A percentile compares a stretch with the other conserved stretches of the same genome.
These are phyloP conservation scores for Isabelozyma heimii DNA, from an alignment of 805 yeast genomes.

Conservation along the genomic window DNA sequence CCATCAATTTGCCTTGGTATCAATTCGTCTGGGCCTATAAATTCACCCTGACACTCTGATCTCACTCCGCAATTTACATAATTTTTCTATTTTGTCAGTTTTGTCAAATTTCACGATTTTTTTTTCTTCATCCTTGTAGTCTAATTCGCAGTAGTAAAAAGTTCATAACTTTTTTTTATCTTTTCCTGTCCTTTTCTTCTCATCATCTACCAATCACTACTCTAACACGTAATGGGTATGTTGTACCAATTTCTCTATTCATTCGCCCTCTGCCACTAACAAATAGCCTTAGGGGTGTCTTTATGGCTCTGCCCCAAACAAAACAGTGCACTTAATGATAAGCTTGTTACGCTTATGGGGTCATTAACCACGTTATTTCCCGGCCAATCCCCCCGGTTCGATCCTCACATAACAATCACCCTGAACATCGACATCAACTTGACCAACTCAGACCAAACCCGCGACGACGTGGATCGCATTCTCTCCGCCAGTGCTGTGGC, in stretches of 20 bases:
- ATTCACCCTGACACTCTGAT: no score
- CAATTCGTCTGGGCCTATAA: no score
- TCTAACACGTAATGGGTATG: slow-evolving; percentile 12
- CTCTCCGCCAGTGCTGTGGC: slow-evolving; percentile 62
- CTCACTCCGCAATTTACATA: no score
- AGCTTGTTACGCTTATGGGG: slow-evolving; percentile 56
- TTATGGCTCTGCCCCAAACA: slow-evolving; percentile 75
- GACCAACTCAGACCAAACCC: slow-evolving; percentile 31
- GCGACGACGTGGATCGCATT: slow-evolving; percentile 57
- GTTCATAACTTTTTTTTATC: not conserved
- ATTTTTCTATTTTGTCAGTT: no score
- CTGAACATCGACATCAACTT: slow-evolving; percentile 51
- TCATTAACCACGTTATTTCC: slow-evolving; percentile 71
- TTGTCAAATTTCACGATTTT: not conserved
- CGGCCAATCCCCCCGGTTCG: slow-evolving; percentile 60
- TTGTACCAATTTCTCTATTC: not conserved
- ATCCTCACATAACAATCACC: slow-evolving; percentile 77
- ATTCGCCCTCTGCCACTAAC: not conserved
- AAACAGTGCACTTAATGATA: slow-evolving; percentile 52
- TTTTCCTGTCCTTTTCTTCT: not conserved
- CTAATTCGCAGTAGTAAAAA: not conserved
- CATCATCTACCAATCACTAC: not conserved
- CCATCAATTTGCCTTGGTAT: no score
- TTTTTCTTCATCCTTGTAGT: not conserved
- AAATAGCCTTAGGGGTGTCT: slow-evolving; percentile 44